Conservation (phyloP, 352 stramenopile species). For the Elongisporangium senticosum region DNA sequence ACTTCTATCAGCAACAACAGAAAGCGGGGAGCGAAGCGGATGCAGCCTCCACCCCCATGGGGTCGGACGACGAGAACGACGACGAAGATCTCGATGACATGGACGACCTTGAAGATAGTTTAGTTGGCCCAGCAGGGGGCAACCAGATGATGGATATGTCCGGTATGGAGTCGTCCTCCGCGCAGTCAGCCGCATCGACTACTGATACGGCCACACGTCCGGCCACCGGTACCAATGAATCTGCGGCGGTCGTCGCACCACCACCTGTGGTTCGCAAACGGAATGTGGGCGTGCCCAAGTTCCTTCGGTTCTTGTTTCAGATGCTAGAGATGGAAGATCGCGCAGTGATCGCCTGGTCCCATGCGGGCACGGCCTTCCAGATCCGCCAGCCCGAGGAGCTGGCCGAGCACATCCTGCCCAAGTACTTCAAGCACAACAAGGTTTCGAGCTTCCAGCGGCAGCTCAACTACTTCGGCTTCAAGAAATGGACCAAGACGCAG, state of each 20-base stretch:
- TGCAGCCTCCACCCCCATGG: neutral
- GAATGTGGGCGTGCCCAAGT: slow-evolving; percentile 69
- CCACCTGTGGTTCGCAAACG: slow-evolving; percentile 30
- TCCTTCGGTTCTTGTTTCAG: slow-evolving; percentile 61
- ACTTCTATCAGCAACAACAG: neutral
- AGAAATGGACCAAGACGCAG: slow-evolving; percentile 81
- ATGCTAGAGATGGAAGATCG: slow-evolving; percentile 62
- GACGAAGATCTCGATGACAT: neutral
- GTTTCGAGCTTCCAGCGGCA: slow-evolving; percentile 74
- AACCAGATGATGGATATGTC: neutral
- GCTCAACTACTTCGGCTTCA: slow-evolving; percentile 80
- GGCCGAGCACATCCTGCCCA: slow-evolving; percentile 46
- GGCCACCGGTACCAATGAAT: neutral
- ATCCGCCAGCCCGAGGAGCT: slow-evolving; percentile 60
- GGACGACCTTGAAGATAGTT: neutral
- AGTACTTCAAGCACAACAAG: slow-evolving; percentile 82
- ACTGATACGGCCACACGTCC: neutral
- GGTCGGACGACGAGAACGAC: neutral
- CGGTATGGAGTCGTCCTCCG: neutral
- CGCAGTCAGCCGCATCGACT: neutral
- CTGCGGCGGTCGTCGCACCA: neutral
- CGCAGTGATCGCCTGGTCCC: slow-evolving; percentile 55
- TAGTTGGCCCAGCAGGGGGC: neutral
- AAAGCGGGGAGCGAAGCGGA: neutral
- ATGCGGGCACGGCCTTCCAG: slow-evolving; percentile 66